A percentile compares a stretch with the other conserved stretches of the same genome.
These are phyloP conservation scores for Helianthus annuus DNA, from an alignment of 129 eudicot genomes.

Conservation along the genomic window HanXRQr2.0-SUNRISE NC_035438.2:96894433-96894932, in stretches of 20 bases:
- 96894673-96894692: slow-evolving; percentile 65
- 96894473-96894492: slow-evolving; percentile 89
- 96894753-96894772: neutral
- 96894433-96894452: slow-evolving; percentile 65
- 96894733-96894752: neutral
- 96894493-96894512: slow-evolving; percentile 92
- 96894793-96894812: slow-evolving; percentile 2
- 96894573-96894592: slow-evolving; percentile 54
- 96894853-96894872: slow-evolving; percentile 82
- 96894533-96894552: slow-evolving; percentile 74
- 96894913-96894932: slow-evolving; percentile 65
- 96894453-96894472: slow-evolving; percentile 47
- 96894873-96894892: slow-evolving; percentile 85
- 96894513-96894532: slow-evolving; percentile 92
- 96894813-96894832: slow-evolving; percentile 82
- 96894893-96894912: slow-evolving; percentile 71
- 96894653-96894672: slow-evolving; percentile 67
- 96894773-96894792: neutral
- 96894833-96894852: slow-evolving; percentile 80
- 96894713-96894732: slow-evolving; percentile 18
- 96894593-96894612: slow-evolving; percentile 66
- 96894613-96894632: slow-evolving; percentile 82
- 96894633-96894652: slow-evolving; percentile 80
- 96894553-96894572: slow-evolving; percentile 88
- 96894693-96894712: slow-evolving; percentile 80